Evolutionary conservation across 2,329 filamentous ascomycete species (phyloP).

Genomic region (Penicillium sp.): DNA sequence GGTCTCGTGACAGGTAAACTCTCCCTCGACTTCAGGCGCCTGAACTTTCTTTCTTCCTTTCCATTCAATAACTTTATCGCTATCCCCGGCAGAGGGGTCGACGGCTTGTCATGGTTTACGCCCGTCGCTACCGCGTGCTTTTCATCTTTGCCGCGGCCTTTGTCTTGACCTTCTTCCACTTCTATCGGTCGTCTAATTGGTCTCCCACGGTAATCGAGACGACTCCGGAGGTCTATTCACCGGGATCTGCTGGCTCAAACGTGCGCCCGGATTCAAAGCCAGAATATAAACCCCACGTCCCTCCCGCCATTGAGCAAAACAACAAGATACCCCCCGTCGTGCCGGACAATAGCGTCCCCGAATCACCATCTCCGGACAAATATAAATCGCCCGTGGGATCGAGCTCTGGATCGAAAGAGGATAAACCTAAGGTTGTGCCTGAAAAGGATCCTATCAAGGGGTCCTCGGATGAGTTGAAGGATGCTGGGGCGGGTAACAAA

Average conservation of each 20-base stretch:
- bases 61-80: slow-evolving; percentile 1
- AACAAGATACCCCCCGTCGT: slow-evolving; percentile 5
- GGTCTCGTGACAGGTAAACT: slow-evolving; percentile 12
- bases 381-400: not conserved
- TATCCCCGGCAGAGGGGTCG: slow-evolving; percentile 4
- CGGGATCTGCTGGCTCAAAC: slow-evolving; percentile 7
- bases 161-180: slow-evolving; percentile 47
- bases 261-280: slow-evolving; percentile 4
- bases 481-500: slow-evolving; percentile 1
- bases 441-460: not conserved
- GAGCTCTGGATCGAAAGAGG: slow-evolving; percentile 6
- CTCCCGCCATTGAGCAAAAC: no score
- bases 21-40: not conserved
- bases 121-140: slow-evolving; percentile 46
- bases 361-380: slow-evolving; percentile 9
- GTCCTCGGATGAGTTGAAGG: not conserved
- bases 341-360: slow-evolving; percentile 13
- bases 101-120: slow-evolving; percentile 40
- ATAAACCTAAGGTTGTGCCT: not conserved
- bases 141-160: slow-evolving; percentile 42
- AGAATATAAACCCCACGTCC: not conserved
- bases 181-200: slow-evolving; percentile 44
- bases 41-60: slow-evolving; percentile 3
- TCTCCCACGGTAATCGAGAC: slow-evolving; percentile 13
- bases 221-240: slow-evolving; percentile 3